Evolutionary conservation across 2,329 filamentous ascomycete species (phyloP).

Genomic region (Aspergillus phoenicis): DNA sequence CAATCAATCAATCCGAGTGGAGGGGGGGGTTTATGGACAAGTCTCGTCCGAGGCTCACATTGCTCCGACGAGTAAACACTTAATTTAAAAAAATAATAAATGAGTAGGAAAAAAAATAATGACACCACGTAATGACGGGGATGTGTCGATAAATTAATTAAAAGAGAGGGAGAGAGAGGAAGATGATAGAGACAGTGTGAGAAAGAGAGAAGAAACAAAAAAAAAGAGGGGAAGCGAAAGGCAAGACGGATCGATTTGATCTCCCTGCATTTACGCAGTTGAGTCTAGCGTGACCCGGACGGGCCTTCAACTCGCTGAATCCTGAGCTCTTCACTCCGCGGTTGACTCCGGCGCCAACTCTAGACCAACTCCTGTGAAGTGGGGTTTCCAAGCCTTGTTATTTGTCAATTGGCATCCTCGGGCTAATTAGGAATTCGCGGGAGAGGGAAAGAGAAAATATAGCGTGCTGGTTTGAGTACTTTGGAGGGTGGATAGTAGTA

Average conservation of each 20-base stretch:
- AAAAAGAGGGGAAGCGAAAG: neutral
- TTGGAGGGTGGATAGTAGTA: too few species aligned
- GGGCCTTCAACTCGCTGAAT: neutral
- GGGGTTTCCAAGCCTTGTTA: neutral
- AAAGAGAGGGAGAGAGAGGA: too few species aligned
- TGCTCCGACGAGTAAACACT: neutral
- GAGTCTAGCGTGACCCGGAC: constrained; percentile 11
- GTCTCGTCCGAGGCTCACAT: neutral
- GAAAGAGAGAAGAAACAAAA: neutral
- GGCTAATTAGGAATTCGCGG: neutral
- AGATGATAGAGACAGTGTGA: neutral
- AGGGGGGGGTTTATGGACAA: neutral
- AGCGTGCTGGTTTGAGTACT: neutral
- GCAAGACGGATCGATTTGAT: constrained; percentile 5
- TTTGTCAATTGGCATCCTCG: neutral
- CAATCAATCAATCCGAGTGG: neutral
- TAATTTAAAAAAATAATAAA: too few species aligned
- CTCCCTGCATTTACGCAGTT: constrained; percentile 12
- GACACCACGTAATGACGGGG: too few species aligned
- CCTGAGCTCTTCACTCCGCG: neutral
- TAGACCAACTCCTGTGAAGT: neutral
- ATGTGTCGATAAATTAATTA: neutral
- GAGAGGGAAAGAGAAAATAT: too few species aligned
- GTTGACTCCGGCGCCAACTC: constrained; percentile 5
- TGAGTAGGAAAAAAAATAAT: too few species aligned